Evolutionary conservation across 768 basidiomycete species (phyloP).

Genomic region (Podaxis rugospora): DNA sequence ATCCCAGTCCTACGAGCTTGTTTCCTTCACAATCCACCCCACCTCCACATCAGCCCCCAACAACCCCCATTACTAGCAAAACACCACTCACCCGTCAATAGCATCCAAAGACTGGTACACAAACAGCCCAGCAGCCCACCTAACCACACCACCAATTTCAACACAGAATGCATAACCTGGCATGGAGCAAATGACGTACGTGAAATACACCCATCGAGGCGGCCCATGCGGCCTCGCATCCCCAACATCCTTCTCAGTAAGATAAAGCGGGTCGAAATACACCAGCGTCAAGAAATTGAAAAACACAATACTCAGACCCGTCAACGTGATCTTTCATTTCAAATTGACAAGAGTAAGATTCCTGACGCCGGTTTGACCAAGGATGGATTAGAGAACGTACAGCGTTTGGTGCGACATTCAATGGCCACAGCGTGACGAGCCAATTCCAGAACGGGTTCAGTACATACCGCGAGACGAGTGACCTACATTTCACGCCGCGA

Average conservation of each 20-base stretch:
- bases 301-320: slow-evolving; percentile 76
- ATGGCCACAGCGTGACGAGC: slow-evolving; percentile 87
- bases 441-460: slow-evolving; percentile 88
- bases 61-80: slow-evolving; percentile 4
- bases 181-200: slow-evolving; percentile 42
- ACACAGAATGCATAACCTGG: neutral
- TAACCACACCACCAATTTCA: slow-evolving; percentile 23
- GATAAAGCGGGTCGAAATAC: slow-evolving; percentile 77
- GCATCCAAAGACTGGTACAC: slow-evolving; percentile 88
- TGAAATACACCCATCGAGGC: slow-evolving; percentile 88
- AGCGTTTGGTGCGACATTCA: slow-evolving; percentile 82
- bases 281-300: slow-evolving; percentile 82
- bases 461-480: slow-evolving; percentile 68
- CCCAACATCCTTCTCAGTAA: slow-evolving; percentile 61
- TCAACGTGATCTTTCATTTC: slow-evolving; percentile 72
- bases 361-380: neutral
- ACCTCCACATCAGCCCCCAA: neutral
- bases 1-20: slow-evolving; percentile 95
- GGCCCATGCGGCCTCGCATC: slow-evolving; percentile 31
- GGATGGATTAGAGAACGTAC: slow-evolving; percentile 38
- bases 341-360: neutral
- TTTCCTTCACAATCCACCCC: slow-evolving; percentile 47
- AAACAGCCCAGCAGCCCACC: slow-evolving; percentile 88
- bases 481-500: slow-evolving; percentile 22
- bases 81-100: slow-evolving; percentile 69